Evolutionary conservation across 139 green algal genomes (phyloP), one percentile per base, ranked within the genome.

Genomic region (Eudorina sp.): DNA sequence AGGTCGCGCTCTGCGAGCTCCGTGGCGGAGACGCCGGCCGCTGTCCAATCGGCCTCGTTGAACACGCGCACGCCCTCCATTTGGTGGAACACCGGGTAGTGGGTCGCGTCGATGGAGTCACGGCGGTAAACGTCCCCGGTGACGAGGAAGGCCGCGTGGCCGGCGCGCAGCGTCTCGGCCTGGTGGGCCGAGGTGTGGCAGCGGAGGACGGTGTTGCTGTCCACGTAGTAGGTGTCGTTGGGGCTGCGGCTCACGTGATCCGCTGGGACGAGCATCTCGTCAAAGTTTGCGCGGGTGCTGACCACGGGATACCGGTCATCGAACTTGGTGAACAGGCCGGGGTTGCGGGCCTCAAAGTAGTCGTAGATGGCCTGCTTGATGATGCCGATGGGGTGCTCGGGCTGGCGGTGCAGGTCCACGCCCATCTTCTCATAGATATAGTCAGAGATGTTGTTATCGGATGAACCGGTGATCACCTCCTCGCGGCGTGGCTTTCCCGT

Each of bases 71-170:
- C 96, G 53, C 97, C 98, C 94, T 99, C 98, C 97, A 99, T 99
- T 53, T 99, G 98, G 89, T 99, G 98, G 90, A 99, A 99, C 18
- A 99, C 98, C 0, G 98, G 98, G 94, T 99, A 99, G 94, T 99
- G 98, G 4, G 98, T 99, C 46, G 97, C 92, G 89, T 99, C 98
- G 76, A 99, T 99, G 53, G 94, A 94, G 93, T 99, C 98, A 31
- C 98, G 93, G 27, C 97, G 92, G 93, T 99, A 99, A 80, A 99
- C 98, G 87, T 99, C 97, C 11, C 98, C 93, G 6, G 97, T 99
- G 6, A 99, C 93, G 0, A 99, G 94, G 90, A 99, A 99, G 6
- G 94, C 93, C 0, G 76, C 62, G 62, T 97, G 69, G 16, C 97
- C 97, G 19, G 90, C 70, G 23, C 96, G 92, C 73, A 99, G 95